phyloP scores from a whole-genome alignment of 73 alveolate species.

The Tetrahymena malaccensis region DNA sequence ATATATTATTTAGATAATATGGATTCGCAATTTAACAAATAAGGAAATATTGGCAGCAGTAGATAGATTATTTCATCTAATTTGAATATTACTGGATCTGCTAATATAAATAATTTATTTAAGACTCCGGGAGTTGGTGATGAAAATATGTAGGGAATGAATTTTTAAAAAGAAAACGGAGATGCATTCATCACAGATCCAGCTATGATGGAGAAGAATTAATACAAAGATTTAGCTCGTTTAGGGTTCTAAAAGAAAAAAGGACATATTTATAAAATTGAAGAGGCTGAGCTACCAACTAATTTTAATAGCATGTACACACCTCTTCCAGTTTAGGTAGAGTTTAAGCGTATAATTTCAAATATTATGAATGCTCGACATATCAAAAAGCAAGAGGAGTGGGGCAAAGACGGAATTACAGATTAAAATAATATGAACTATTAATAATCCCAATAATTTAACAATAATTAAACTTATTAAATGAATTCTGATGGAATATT shows the following conservation, averaged over 20 bases:
- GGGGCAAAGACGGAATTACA: conserved; percentile 10
- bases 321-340: conserved; percentile 36
- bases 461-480: background rate
- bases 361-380: conserved; percentile 18
- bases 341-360: conserved; percentile 13
- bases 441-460: background rate
- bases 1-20: background rate
- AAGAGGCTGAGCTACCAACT: conserved; percentile 37
- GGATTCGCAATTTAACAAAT: background rate
- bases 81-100: background rate
- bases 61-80: background rate
- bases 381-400: background rate
- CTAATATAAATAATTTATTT: background rate
- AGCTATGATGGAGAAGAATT: background rate
- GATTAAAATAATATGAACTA: background rate
- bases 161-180: background rate
- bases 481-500: background rate
- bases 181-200: background rate
- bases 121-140: background rate
- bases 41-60: background rate
- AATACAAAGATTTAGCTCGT: background rate
- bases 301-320: conserved; percentile 25
- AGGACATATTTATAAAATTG: conserved; percentile 10
- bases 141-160: background rate
- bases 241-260: background rate